Evolutionary conservation across 1,284 basidiomycete genomes (phyloP), one percentile per base, ranked within the genome.

Genomic region (Pseudozyma flocculosa): DNA sequence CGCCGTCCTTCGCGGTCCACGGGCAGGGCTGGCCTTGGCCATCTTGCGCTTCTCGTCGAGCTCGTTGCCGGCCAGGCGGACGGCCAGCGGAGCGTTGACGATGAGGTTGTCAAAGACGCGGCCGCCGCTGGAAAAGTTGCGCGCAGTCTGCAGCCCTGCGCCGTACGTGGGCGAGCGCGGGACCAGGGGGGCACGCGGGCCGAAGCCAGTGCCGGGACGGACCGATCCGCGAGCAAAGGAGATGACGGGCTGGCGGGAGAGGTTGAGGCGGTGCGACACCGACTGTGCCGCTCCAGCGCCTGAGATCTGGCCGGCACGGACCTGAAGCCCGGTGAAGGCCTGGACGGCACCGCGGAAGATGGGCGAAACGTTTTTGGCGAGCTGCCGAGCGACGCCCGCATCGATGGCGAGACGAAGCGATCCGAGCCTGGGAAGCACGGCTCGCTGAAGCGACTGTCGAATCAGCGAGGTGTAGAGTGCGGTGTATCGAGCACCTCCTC

Each of bases 61-160:
- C 43, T 68, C 53, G 17, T 55, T 54, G 2, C 44, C 56, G 0
- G 45, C 51, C 21, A 64, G 32, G n/a, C 65, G 44, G 22, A 68
- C 17, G 3, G 61, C 65, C 1, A 68, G 48, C 21, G 65, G 65
- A 17, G 65, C 55, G n/a, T 68, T 53, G 10, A 58, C 58, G 19
- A 68, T 45, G 13, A 68, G 43, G 19, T 60, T 51, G 22, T 63
- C 65, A 40, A 64, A 60, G 26, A 58, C 50, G 26, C 57, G 43
- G 17, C 55, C 56, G 13, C 64, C 50, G 17, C 29, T 42, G 0
- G 56, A 60, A 38, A 68, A 68, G 13, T 64, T 54, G 15, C 65
- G 22, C 7, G 61, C 45, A 0, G 42, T 43, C 21, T 68, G 61
- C 24, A 68, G 38, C 0, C 65, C 65, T 2, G 55, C 40, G n/a